Evolutionary conservation across 768 basidiomycete genomes (phyloP), one percentile per base, ranked within the genome.

Genomic region (Antrodiella citrinella): DNA sequence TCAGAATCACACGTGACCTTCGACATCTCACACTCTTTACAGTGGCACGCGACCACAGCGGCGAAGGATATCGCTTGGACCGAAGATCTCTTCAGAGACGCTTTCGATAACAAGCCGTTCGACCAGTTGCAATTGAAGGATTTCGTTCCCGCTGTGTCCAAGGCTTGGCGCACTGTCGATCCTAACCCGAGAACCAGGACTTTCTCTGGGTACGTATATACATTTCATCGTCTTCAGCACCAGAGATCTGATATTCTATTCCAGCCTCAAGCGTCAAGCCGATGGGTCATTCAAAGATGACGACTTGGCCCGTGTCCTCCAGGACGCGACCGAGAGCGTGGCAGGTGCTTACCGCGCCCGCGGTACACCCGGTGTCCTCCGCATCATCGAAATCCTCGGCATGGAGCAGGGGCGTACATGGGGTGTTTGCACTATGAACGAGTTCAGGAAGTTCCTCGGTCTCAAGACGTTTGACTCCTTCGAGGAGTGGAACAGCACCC

Each of bases 391-490:
- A 58, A 73, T 80, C 13, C 64, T 81, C 66, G 75, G 73, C 1
- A 81, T 83, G 38, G 62, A 69, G 44, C 78, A 80, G 61, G 71
- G 75, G 2, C 63, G 81, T 41, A 54, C 54, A 4, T 82, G 80
- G 80, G 80, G 80, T 25, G 69, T 58, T 7, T 63, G 62, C 56
- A 54, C 59, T 49, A 56, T 54, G 62, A 86, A 86, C 58, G 84
- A 86, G 59, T 86, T 87, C 64, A 72, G 84, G 48, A 71, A 76
- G 51, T 89, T 86, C 66, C 67, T 90, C 42, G 81, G 82, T 13
- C 66, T 90, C 44, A 82, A 78, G 66, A 25, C 2, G 24, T 53
- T 56, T 39, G 40, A 23, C 25, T 19, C 40, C 22, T 90, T 90
- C 65, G 60, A 73, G 57, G 84, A 88, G 52, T 90, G 87, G 87